Conservation (phyloP, 2,329 filamentous ascomycete genomes). For the Monilinia polystroma region DNA sequence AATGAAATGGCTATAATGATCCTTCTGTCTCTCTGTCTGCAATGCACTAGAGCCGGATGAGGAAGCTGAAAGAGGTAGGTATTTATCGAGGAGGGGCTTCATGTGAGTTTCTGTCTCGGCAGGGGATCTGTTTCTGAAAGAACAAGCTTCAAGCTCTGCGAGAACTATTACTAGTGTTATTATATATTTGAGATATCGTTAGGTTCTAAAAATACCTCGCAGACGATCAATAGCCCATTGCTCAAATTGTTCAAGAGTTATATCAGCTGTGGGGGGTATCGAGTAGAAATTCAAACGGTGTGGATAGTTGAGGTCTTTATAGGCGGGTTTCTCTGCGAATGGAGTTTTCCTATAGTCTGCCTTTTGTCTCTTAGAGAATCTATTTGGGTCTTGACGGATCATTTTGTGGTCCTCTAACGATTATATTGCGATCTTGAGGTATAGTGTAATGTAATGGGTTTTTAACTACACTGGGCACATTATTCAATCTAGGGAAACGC, state of each 20-base stretch:
- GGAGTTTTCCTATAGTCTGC: constrained; percentile 81
- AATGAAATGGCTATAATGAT: constrained; percentile 98
- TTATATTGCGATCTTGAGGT: not conserved
- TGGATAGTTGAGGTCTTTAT: constrained; percentile 75
- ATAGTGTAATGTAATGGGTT: not conserved
- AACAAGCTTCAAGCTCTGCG: constrained; percentile 88
- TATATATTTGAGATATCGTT: constrained; percentile 40
- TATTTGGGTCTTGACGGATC: constrained; percentile 39
- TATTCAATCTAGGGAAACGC: constrained; percentile 13
- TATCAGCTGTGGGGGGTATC: constrained; percentile 84
- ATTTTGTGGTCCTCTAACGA: constrained; percentile 28
- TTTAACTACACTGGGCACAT: not conserved
- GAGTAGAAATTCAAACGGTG: constrained; percentile 91
- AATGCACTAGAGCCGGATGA: constrained; percentile 61
- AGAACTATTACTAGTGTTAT: constrained; percentile 56
- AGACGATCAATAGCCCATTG: constrained; percentile 96
- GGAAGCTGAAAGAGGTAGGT: constrained; percentile 76
- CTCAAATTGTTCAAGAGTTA: constrained; percentile 95
- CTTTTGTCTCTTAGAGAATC: constrained; percentile 67
- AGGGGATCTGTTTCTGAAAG: constrained; percentile 86
- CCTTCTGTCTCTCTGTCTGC: constrained; percentile 77
- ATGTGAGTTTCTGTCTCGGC: constrained; percentile 82
- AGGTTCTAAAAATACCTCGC: constrained; percentile 56
- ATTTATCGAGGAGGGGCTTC: constrained; percentile 82
- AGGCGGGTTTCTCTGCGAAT: constrained; percentile 60